Conservation (phyloP, 768 basidiomycete genomes). For the Cyclocybe cylindracea region DNA sequence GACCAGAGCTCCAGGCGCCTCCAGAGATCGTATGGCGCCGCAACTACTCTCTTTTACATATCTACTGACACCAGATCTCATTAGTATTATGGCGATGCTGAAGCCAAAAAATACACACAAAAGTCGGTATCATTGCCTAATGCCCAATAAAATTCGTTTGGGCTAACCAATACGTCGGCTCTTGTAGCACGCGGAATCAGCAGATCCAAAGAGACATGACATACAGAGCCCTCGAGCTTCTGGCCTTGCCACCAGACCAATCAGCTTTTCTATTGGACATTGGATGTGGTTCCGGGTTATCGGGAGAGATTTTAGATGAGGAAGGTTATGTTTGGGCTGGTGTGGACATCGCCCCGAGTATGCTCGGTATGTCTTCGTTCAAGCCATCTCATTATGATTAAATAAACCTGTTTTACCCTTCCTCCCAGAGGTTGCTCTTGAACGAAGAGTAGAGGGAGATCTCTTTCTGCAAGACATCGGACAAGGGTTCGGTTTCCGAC, state of each 20-base stretch:
- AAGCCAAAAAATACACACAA: slow-evolving; percentile 95
- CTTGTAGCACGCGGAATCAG: slow-evolving; percentile 85
- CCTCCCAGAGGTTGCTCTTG: slow-evolving; percentile 84
- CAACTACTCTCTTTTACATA: neutral
- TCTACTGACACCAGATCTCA: slow-evolving; percentile 6
- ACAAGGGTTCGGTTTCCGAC: slow-evolving; percentile 95
- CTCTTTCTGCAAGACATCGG: slow-evolving; percentile 97
- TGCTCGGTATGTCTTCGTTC: slow-evolving; percentile 74
- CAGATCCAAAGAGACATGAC: slow-evolving; percentile 98
- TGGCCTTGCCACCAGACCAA: slow-evolving; percentile 78
- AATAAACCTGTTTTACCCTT: neutral
- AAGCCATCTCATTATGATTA: neutral
- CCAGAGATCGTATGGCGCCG: slow-evolving; percentile 78
- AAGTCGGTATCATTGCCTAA: slow-evolving; percentile 57
- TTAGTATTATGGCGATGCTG: slow-evolving; percentile 95
- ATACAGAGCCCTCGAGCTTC: slow-evolving; percentile 88
- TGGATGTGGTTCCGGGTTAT: slow-evolving; percentile 95
- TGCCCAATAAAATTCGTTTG: neutral
- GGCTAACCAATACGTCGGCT: slow-evolving; percentile 15
- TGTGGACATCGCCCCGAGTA: slow-evolving; percentile 92
- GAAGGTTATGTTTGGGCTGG: slow-evolving; percentile 93
- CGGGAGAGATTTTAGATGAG: slow-evolving; percentile 95
- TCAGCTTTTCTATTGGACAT: slow-evolving; percentile 91
- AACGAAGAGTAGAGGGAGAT: slow-evolving; percentile 95
- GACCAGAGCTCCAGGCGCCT: slow-evolving; percentile 87